phyloP scores from a whole-genome alignment of 805 yeast species.

The Sporopachydermia quercuum region DNA sequence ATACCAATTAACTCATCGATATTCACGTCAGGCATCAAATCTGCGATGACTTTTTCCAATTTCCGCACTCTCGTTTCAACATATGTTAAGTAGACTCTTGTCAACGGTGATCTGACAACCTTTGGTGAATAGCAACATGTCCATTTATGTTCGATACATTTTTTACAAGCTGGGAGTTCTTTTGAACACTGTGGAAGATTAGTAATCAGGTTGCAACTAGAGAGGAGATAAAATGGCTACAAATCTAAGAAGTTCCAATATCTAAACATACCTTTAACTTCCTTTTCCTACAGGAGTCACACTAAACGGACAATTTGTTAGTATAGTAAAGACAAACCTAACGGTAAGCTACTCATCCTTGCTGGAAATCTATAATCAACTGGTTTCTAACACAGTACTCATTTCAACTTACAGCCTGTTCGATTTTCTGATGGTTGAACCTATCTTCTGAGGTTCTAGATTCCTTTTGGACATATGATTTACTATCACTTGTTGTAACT shows the following conservation, averaged over 20 bases:
- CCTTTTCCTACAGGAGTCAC: conserved; percentile 74
- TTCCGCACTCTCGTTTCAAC: conserved; percentile 45
- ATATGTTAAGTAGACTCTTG: conserved; percentile 64
- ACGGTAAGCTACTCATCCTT: neutral
- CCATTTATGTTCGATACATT: conserved; percentile 61
- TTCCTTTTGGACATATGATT: neutral
- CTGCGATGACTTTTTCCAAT: conserved; percentile 29
- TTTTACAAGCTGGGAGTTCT: conserved; percentile 59
- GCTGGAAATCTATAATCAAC: no score
- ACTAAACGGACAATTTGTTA: conserved; percentile 17
- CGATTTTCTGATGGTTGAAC: conserved; percentile 10
- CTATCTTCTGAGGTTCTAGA: neutral
- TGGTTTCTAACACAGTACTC: no score
- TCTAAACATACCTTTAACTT: conserved; percentile 34
- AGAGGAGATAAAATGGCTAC: neutral
- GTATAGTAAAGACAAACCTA: neutral
- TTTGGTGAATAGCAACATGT: conserved; percentile 68
- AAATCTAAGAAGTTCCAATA: neutral
- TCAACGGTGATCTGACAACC: conserved; percentile 63
- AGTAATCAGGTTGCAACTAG: neutral
- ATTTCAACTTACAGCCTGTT: conserved; percentile 18
- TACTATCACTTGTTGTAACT: neutral
- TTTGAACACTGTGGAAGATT: conserved; percentile 40
- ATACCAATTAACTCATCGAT: conserved; percentile 24
- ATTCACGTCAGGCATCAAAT: conserved; percentile 30